Conservation (phyloP, 495 filamentous ascomycete species). For the Chaetomium fimeti region DNA sequence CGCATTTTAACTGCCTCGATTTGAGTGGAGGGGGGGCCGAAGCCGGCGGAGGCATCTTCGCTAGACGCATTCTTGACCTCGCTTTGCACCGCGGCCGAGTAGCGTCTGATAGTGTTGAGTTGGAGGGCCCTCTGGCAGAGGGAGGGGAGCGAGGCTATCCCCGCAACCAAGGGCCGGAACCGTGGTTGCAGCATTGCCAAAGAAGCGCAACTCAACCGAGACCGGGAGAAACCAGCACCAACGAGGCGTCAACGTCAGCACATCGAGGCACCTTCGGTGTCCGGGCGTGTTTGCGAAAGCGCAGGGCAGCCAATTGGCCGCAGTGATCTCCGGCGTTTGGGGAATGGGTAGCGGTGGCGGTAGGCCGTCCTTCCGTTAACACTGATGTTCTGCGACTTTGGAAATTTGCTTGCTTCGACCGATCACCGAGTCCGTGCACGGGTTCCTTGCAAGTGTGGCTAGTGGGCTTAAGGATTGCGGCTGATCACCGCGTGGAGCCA, state of each 20-base stretch:
- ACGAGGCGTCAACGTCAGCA: conserved; percentile 19
- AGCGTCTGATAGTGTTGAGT: conserved; percentile 26
- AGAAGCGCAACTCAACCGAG: conserved; percentile 10
- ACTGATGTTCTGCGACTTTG: conserved; percentile 10
- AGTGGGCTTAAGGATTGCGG: conserved; percentile 3
- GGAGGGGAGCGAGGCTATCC: conserved; percentile 26
- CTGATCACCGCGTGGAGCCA: conserved; percentile 28
- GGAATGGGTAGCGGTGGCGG: neutral
- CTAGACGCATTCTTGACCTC: conserved; percentile 10
- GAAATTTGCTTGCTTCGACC: conserved; percentile 23
- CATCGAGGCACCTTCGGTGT: conserved; percentile 21
- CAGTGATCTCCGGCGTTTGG: conserved; percentile 1
- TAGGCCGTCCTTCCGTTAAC: conserved; percentile 7
- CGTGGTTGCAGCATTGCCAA: conserved; percentile 37
- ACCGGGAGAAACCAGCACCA: conserved; percentile 11
- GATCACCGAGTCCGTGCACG: conserved; percentile 17
- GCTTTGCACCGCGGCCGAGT: conserved; percentile 27
- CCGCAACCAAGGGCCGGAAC: conserved; percentile 32
- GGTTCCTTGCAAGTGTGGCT: conserved; percentile 3
- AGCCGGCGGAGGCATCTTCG: neutral
- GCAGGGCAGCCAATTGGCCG: conserved; percentile 20
- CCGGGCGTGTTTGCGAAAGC: neutral
- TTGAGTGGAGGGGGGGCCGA: conserved; percentile 27
- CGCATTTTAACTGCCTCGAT: conserved; percentile 56
- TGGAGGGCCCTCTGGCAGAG: conserved; percentile 30